Base-by-base conservation (phyloP, 768 basidiomycete species). In the Pholiota conissans region DNA sequence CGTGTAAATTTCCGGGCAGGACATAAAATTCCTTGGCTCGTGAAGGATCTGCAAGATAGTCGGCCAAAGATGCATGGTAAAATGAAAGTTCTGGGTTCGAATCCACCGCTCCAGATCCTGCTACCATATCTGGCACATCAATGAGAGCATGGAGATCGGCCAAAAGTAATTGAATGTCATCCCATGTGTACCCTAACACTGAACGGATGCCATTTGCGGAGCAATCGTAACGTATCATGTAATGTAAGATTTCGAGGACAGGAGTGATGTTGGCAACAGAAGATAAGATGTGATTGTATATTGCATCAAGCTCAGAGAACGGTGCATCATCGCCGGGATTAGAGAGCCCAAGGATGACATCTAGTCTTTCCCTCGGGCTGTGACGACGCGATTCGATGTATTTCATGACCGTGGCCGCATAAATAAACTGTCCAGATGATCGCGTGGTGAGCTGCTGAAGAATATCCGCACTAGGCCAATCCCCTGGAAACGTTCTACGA, bases 391-490 rank as follows among this genome's bases (percentile, higher is more conserved):
- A 56, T 14, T 50, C 54, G 14, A 64, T 35, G 24, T 56, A 64
- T 30, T 55, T 61, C 18, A 61, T 35, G 27, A 59, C 60, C 2
- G 59, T 60, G 4, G 57, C 30, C 1, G 63, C 60, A 20, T 61
- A 64, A n/a, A 64, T 61, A 24, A 64, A 64, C 26, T 64, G 63
- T 2, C 63, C 63, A 2, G 63, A 64, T 0, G 63, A 58, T 28
- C 59, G 59, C 5, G 28, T 13, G 4, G 61, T 55, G 3, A 64
- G 54, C 3, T 20, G 8, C 5, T 32, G 7, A 0, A 58, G 13
- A 35, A 51, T 52, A 1, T 42, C 16, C 9, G 52, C 42, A 4
- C 37, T 20, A 10, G 59, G 60, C 57, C 58, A 58, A 5, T 27
- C 9, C 3, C 16, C 14, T 2, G 50, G 57, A 59, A 29, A 7